These are phyloP conservation scores for Diversispora epigaea DNA, from an alignment of 192 early-diverging fungal species.

Conservation along the genomic window DNA sequence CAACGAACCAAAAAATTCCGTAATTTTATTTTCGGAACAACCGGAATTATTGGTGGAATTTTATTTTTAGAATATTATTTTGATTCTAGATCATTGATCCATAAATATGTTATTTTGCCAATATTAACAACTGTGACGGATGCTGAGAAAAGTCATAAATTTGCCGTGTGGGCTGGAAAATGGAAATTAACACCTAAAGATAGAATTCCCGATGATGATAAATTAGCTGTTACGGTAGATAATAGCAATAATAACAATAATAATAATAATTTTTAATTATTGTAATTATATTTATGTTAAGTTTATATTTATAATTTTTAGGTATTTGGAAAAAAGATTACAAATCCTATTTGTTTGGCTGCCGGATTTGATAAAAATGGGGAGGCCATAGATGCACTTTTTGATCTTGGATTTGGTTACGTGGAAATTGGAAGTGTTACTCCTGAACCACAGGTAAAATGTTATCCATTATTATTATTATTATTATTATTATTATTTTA, in stretches of 20 bases:
- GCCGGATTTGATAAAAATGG: slow-evolving; percentile 93
- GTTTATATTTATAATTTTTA: slow-evolving; percentile 27
- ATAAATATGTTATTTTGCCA: slow-evolving; percentile 66
- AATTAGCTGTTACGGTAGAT: slow-evolving; percentile 52
- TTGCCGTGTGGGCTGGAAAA: slow-evolving; percentile 61
- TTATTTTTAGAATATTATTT: slow-evolving; percentile 58
- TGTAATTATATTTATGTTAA: background rate
- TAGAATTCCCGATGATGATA: slow-evolving; percentile 50
- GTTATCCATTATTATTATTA: background rate
- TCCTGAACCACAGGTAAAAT: slow-evolving; percentile 71
- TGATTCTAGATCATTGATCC: slow-evolving; percentile 74
- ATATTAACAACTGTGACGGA: slow-evolving; percentile 66
- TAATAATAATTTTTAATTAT: background rate
- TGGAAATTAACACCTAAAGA: slow-evolving; percentile 66
- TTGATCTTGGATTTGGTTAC: slow-evolving; percentile 81
- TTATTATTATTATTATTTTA: background rate
- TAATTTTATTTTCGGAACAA: slow-evolving; percentile 49
- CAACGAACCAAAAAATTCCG: background rate
- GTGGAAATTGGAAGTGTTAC: slow-evolving; percentile 93
- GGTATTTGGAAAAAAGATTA: slow-evolving; percentile 70
- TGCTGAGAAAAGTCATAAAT: slow-evolving; percentile 72
- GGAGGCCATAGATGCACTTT: slow-evolving; percentile 80
- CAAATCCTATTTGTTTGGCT: slow-evolving; percentile 83
- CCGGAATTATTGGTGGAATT: slow-evolving; percentile 37
- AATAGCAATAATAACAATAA: background rate